These are phyloP conservation scores for Ceratocystis cacaofunesta DNA, from an alignment of 2,329 filamentous ascomycete genomes.

Conservation along the genomic window DNA sequence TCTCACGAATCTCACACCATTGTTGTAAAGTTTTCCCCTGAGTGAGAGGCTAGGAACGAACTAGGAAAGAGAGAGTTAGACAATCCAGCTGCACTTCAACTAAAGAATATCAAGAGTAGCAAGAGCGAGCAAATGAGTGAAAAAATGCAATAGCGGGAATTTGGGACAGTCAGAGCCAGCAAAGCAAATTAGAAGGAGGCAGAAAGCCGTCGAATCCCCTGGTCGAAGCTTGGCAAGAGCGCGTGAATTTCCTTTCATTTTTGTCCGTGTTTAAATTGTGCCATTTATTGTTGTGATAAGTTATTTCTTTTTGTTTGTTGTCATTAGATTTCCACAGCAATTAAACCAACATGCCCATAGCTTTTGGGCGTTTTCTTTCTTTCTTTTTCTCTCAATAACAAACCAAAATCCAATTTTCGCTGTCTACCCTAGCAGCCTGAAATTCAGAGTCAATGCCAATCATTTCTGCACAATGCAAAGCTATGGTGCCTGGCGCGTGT, in stretches of 20 bases:
- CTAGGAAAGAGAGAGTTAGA: background rate
- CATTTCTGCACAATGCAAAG: background rate
- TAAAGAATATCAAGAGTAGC: background rate
- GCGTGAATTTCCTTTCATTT: background rate
- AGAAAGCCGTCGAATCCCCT: background rate
- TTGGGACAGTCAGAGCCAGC: background rate
- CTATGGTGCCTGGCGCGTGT: background rate
- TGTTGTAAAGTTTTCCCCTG: background rate
- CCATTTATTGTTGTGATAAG: background rate
- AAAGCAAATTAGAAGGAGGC: slow-evolving; percentile 5
- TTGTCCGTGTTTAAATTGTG: background rate
- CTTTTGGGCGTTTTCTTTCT: background rate
- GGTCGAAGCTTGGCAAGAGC: background rate
- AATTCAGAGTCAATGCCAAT: slow-evolving; percentile 2
- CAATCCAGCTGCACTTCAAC: background rate
- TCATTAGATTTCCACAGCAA: background rate
- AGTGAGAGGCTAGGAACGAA: background rate
- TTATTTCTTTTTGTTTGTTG: background rate
- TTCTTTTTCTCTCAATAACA: background rate
- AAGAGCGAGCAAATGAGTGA: background rate
- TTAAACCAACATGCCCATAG: background rate
- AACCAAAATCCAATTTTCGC: background rate
- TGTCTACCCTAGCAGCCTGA: background rate
- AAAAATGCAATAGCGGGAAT: background rate
- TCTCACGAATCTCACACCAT: background rate